Base-by-base conservation (phyloP, 768 basidiomycete species). In the Hirschioporus abietinus region DNA sequence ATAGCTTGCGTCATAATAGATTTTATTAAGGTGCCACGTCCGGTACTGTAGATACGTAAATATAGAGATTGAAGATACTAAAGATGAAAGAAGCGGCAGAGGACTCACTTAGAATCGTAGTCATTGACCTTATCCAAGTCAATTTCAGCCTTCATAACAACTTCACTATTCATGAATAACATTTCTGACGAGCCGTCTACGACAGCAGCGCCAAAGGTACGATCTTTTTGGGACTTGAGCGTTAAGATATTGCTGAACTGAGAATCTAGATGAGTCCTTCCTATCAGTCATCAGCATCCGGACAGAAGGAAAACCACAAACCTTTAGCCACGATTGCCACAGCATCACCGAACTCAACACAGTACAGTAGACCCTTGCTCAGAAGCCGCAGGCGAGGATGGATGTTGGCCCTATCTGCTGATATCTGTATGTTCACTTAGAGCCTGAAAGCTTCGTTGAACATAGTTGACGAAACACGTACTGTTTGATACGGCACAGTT, bases 1-100 rank as follows among this genome's bases (percentile, higher is more conserved):
- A 93, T 92, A 12, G 91, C 92, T 72, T 93, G 91, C 60, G 86
- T 90, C 87, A 94, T 88, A 26, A 86, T 90, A 9, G 89, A 88
- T 75, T 89, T 89, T 73, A 93, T 85, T 26, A 93, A 78, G 66
- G 84, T 84, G 1, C 89, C 86, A 58, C 79, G 84, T 67, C 87
- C 92, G 66, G 81, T 86, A 64, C 88, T 90, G 65, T 18, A 64
- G 42, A 52, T 52, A 20, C 52, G 24, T 30, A 36, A 2, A 60
- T 26, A 64, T 63, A 35, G 64, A 67, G 60, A 66, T 64, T 63
- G 27, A 36, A 6, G 24, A 18, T 25, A 25, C 7, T 57, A 60
- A 10, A n/a, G 64, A 34, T 42, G 9, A 30, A 1, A 8, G 17
- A 23, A 35, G 35, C 23, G 23, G 24, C 7, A 63, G 35, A 23